Base-by-base conservation (phyloP, 345 rosid species). In the Syzygium oleosum region DNA sequence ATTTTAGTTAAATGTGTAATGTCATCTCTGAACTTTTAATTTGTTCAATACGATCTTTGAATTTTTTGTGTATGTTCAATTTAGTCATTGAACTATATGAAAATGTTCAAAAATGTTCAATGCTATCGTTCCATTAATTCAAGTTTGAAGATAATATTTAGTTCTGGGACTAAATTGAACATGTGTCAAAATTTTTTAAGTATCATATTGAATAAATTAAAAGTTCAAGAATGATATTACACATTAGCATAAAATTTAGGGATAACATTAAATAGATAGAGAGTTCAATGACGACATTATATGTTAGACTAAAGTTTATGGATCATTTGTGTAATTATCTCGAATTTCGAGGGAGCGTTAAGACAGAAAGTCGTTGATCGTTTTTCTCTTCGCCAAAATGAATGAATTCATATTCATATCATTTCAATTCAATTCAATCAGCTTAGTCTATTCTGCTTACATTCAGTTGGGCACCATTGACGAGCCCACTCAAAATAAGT, bases 1-100 rank as follows among this genome's bases (percentile, higher is more conserved):
- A 43, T 7, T 43, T 59, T 59, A 12, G 12, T 59, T 59, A 25
- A 59, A 59, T 59, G 11, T 25, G 23, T 31, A 19, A 73, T 34
- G 5, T 19, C 14, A 73, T 73, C 6, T 11, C 23, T 73, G 1
- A 10, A 38, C 2, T 73, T 73, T 19, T 5, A 4, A 73, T 73
- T 73, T 10, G 3, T 12, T 21, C 12, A 38, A 73, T 19, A 1
- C 2, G 0, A 4, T 19, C 1, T 6, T 2, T 9, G 2, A 73
- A 17, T 3, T 34, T 73, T 68, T 34, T 4, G 6, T 27, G 25
- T 7, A 59, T 59, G 14, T 59, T 27, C 17, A 5, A 59, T 27
- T 29, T 59, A 59, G 14, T 59, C 8, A 7, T 0, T 27, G 3
- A 59, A n/a, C 12, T 12, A 16, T 68, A 68, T 38, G 0, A 68